phyloP scores from a whole-genome alignment of 495 filamentous ascomycete genomes.

The Tetracladium setigerum region DNA sequence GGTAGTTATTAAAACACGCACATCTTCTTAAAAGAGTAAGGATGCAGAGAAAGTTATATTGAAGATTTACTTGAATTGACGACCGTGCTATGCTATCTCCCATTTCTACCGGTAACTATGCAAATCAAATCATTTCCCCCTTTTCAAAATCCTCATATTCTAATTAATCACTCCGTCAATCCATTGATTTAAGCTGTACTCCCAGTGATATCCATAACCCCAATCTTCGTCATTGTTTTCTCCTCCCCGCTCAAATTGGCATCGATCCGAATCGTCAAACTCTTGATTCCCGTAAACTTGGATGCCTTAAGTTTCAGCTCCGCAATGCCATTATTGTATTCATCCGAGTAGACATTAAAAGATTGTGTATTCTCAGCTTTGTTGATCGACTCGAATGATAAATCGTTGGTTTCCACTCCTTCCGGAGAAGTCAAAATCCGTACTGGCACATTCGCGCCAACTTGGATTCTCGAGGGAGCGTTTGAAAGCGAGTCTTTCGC shows the following conservation, averaged over 20 bases:
- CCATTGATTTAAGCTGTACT: conserved; percentile 3
- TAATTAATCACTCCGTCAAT: background rate
- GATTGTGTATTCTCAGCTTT: conserved; percentile 17
- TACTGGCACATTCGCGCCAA: conserved; percentile 17
- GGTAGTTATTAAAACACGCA: too few relatives aligned
- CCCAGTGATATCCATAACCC: conserved; percentile 13
- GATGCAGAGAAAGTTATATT: too few relatives aligned
- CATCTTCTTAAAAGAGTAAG: too few relatives aligned
- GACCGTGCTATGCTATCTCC: too few relatives aligned
- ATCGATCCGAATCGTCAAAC: conserved; percentile 16
- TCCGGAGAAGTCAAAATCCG: conserved; percentile 6
- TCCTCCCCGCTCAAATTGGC: conserved; percentile 19
- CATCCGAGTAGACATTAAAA: conserved; percentile 18
- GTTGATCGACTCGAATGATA: conserved; percentile 11
- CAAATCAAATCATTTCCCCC: too few relatives aligned
- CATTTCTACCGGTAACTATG: too few relatives aligned
- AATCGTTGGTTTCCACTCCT: conserved; percentile 15
- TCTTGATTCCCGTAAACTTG: conserved; percentile 18
- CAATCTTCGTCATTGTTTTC: conserved; percentile 13
- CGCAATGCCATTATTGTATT: conserved; percentile 12
- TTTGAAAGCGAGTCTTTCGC: conserved; percentile 12
- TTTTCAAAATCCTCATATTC: too few relatives aligned
- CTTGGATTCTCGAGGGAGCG: conserved; percentile 16
- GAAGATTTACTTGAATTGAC: too few relatives aligned
- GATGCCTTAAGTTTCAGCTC: conserved; percentile 19